Base-by-base conservation (phyloP, 2,329 filamentous ascomycete species). In the Arthrinium phaeospermum region DNA sequence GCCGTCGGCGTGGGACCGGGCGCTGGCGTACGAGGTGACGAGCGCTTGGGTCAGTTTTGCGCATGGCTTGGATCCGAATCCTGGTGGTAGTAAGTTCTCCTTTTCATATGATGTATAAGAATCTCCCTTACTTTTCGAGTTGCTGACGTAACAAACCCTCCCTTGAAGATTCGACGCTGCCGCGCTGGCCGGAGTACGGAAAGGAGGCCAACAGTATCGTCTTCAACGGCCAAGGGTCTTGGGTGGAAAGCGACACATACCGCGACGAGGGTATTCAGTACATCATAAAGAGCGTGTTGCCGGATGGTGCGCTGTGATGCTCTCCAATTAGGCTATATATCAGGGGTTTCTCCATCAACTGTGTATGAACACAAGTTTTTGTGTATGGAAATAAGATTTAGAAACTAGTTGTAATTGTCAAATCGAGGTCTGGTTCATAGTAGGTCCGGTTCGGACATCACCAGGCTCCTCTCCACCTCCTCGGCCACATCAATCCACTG, bases 191-290 rank as follows among this genome's bases (percentile, higher is more conserved):
- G 2, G 71, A 49, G 12, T 77, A 78, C 44, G 74, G 81, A 70
- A 73, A 82, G 0, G 72, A 76, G 0, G 85, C 86, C 2, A 80
- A 78, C 72, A 88, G 87, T 34, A 82, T 86, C 77, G 84, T 87
- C 2, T 72, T 86, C 0, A 86, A 86, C 74, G 82, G 83, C 3
- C 83, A 82, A 12, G 75, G 77, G n/a, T 83, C 81, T 34, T 84
- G 82, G 77, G 78, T 87, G 0, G 86, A 88, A 74, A 76, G 80
- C 1, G 86, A 88, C 73, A 86, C 81, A 0, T 88, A 82, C 78
- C 81, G 86, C 44, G 83, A 83, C 49, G 84, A 86, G 73, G 84
- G 82, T 0, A 87, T 88, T 41, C 81, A 77, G 7, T 86, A 80
- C 71, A 82, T 86, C 71, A 86, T 41, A 12, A 7, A 64, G 13